Percentiles rank a stretch among this genome's conserved stretches.
Evolutionary conservation across 768 basidiomycete genomes (phyloP).

Genomic region (Boletus eberwhitei): DNA sequence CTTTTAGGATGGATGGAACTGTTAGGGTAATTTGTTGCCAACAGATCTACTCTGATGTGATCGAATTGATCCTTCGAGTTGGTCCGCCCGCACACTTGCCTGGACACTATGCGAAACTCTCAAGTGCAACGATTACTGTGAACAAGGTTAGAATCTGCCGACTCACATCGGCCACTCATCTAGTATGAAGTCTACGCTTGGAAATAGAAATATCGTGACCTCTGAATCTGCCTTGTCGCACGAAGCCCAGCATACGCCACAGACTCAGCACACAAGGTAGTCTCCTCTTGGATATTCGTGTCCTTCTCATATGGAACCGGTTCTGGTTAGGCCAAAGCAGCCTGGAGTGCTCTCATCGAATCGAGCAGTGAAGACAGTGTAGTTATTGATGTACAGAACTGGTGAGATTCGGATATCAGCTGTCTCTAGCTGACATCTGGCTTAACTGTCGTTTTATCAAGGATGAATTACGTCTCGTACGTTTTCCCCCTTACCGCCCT

Average conservation of each 20-base stretch:
- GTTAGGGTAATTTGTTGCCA: no score
- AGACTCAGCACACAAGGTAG: slow-evolving; percentile 27
- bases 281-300: no score
- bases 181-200: no score
- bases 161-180: no score
- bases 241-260: neutral
- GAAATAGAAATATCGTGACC: neutral
- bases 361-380: slow-evolving; percentile 14
- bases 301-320: no score
- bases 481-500: neutral
- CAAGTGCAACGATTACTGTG: no score
- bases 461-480: slow-evolving; percentile 37
- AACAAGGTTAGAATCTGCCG: no score
- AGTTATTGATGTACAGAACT: slow-evolving; percentile 39
- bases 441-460: neutral
- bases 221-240: neutral
- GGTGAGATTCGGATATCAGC: slow-evolving; percentile 7
- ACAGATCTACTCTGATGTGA: no score
- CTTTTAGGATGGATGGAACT: no score
- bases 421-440: neutral
- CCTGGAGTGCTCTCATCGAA: slow-evolving; percentile 31
- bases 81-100: no score
- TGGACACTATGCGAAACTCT: no score
- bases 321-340: slow-evolving; percentile 18
- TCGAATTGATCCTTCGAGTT: no score